Conservation (phyloP, 202 grass and related monocot species). For the Zoysia matrella region DNA sequence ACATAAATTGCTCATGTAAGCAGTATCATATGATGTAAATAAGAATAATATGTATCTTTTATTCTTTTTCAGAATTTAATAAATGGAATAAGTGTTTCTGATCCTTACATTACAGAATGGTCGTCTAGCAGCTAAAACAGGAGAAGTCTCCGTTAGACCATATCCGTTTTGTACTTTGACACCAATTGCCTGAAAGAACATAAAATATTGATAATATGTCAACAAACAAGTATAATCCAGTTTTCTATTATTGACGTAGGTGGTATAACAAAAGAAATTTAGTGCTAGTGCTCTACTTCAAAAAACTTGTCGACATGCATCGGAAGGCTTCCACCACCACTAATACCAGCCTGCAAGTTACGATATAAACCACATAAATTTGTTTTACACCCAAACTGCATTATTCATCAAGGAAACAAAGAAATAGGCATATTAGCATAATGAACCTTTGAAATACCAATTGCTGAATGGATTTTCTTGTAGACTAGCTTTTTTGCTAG, state of each 20-base stretch:
- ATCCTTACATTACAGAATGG: conserved; percentile 79
- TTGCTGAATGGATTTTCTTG: conserved; percentile 79
- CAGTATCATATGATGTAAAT: conserved; percentile 30
- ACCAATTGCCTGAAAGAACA: conserved; percentile 79
- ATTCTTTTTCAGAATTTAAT: neutral
- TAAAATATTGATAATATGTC: conserved; percentile 20
- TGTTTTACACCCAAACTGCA: neutral
- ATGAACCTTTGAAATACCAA: conserved; percentile 91
- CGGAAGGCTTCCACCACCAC: conserved; percentile 89
- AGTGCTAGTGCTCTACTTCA: conserved; percentile 67
- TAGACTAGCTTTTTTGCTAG: conserved; percentile 82
- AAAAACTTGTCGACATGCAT: conserved; percentile 92
- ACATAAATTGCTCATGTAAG: conserved; percentile 36
- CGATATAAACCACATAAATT: conserved; percentile 27
- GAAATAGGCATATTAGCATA: conserved; percentile 15
- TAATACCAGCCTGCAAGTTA: conserved; percentile 86
- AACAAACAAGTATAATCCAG: conserved; percentile 15
- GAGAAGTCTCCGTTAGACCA: conserved; percentile 95
- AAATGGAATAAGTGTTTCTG: conserved; percentile 9
- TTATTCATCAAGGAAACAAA: conserved; percentile 13
- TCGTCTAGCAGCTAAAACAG: conserved; percentile 72
- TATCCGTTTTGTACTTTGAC: conserved; percentile 95
- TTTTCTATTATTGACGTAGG: too few species aligned
- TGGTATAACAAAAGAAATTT: conserved; percentile 1
- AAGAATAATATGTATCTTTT: neutral